Base-by-base conservation (phyloP, 371 early-diverging fungal species). In the Mucor piriformis region DNA sequence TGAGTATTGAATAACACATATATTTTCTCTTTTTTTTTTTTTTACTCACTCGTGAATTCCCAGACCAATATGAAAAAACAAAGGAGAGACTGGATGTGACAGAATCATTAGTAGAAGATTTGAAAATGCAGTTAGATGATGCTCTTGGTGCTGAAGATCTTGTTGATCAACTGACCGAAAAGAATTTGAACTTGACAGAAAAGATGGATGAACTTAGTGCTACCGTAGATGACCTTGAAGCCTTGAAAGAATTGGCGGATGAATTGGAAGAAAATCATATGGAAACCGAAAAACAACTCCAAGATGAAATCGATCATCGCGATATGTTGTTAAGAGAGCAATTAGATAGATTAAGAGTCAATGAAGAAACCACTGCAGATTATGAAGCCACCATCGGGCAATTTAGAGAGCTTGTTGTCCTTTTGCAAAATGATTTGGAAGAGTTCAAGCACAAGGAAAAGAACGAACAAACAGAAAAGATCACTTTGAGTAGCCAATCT, bases 191-290 rank as follows among this genome's bases (percentile, higher is more conserved):
- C 13, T 71, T 95, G 46, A 84, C 74, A 18, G 90, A 90, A 67
- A 81, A 83, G 63, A 57, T 93, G 34, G 94, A 94, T 58, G 92
- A 95, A 63, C 66, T 93, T 78, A 81, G 83, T 53, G 77, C 74
- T 23, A 79, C 79, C 3, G 85, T 95, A 10, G 96, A 93, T 43
- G 95, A 94, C 63, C 77, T 96, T 24, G 96, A 97, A 73, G 91
- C 94, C 2, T 77, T 96, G 13, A 87, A 89, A 66, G 95, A 93
- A 60, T 74, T 95, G 37, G 94, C 92, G 62, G 95, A 96, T 52
- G 95, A 95, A 66, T 69, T 95, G 64, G 95, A 95, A 68, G 93
- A 94, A 60, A 91, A 86, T 53, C 95, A 95, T 63, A 76, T 89
- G 12, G 92, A 94, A 53, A 91, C 89, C 10, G 92, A 92, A 73